Base-by-base conservation (phyloP, 2,329 filamentous ascomycete species). In the Amauroascus niger region DNA sequence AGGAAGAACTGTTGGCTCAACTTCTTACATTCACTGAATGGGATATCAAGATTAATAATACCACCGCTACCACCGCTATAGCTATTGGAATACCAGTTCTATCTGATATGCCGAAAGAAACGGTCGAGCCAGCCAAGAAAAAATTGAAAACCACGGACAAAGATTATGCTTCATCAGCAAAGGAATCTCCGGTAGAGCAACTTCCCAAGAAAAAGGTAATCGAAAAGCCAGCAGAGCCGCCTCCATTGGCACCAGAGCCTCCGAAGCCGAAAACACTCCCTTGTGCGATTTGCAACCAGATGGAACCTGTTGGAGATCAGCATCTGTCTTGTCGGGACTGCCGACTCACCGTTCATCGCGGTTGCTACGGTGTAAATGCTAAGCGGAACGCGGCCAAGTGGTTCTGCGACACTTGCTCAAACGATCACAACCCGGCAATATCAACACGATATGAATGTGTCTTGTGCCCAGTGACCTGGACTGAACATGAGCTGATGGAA, bases 391-490 rank as follows among this genome's bases (percentile, higher is more conserved):
- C 81, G 30, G 79, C 78, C 43, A 95, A 95, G 69, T 98, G 93
- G 93, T 81, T 85, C 39, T 98, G 93, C 69, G 93, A 97, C 70
- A 95, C 90, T 80, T 98, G 93, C 69, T 77, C 83, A 35, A 98
- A 98, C 65, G 93, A 98, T 66, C 88, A 89, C 67, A 91, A 85
- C 63, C 89, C 91, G 4, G 83, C 88, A 60, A 84, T 95, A 43
- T 96, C 93, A n/a, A 91, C 94, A 55, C 83, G 86, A 64, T 97
- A 97, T 69, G 87, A 91, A 71, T 98, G 93, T 69, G 85, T 95
- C 48, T 75, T 98, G 32, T 98, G 93, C 65, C 87, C 93, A 13
- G 79, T 95, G 13, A 84, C 88, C 54, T 77, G 81, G 61, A 94
- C 86, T 0, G 83, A 88, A 50, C 83, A 88, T 59, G 88, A 95